Base-by-base conservation (phyloP, 1,284 basidiomycete species). In the Pseudozyma hubeiensis region DNA sequence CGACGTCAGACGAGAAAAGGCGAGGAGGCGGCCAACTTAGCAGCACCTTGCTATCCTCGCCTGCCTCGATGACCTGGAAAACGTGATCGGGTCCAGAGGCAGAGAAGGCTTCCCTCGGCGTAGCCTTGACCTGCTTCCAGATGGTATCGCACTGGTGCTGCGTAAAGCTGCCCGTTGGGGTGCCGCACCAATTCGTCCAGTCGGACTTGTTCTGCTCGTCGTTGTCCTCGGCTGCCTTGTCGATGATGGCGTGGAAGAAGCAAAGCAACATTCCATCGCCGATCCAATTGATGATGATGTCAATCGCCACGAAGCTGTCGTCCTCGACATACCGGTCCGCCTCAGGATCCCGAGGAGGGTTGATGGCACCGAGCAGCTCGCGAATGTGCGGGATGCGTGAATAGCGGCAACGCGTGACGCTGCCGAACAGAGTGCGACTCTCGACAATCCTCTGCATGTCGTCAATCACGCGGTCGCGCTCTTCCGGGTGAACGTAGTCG, bases 121-220 rank as follows among this genome's bases (percentile, higher is more conserved):
- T 7, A 6, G 63, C 49, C 17, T 53, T 59, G 48, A 75, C 58
- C 33, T 75, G 53, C 55, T 59, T 59, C 70, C 78, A 79, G 29
- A 73, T 33, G 40, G 53, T 48, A 31, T 80, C 60, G 62, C 68
- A 79, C 47, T 77, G 64, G 31, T 86, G 83, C 11, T 85, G 79
- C 16, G 79, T 81, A 81, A 87, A 80, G 17, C 53, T 52, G 10
- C 37, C 85, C 8, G 62, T 71, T 1, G 82, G 90, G 0, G 93
- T 93, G 57, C 94, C 94, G 84, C 95, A 98, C 91, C 92, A 97
- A 84, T 97, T 97, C 10, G 93, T 89, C 95, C 95, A 97, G 39
- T 88, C 87, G 1, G 91, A 91, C 85, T 92, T 92, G 80, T 88
- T 84, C 51, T 86, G 84, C 81, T 91, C 89, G 84, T 96, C 92